Conservation (phyloP, 169 alveolate genomes). For the Sarcocystis neurona region DNA sequence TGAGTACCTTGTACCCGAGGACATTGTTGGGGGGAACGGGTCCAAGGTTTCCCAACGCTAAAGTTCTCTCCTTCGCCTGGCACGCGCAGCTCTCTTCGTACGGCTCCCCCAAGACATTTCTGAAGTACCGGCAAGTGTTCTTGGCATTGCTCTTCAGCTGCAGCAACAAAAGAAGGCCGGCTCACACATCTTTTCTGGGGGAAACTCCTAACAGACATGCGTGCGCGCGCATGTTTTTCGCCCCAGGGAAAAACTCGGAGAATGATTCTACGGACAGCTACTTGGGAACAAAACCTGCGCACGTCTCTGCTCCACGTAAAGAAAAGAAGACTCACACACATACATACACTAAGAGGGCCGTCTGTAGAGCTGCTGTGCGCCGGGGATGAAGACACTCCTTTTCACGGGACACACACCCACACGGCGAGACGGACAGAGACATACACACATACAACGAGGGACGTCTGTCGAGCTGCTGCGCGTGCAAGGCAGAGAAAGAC, state of each 20-base stretch:
- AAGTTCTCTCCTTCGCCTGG: background rate
- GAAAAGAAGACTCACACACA: background rate
- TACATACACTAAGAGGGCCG: background rate
- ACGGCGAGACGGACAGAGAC: too few relatives aligned
- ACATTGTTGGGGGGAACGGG: background rate
- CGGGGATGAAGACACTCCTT: background rate
- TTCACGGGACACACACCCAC: too few relatives aligned
- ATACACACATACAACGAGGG: too few relatives aligned
- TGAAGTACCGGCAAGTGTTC: constrained; percentile 89
- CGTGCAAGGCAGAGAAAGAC: too few relatives aligned
- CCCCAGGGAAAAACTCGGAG: background rate
- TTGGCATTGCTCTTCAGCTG: constrained; percentile 82
- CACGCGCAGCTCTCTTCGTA: constrained; percentile 49
- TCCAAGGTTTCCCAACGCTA: constrained; percentile 9
- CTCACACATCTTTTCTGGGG: background rate
- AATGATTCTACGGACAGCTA: too few relatives aligned
- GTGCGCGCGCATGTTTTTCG: too few relatives aligned
- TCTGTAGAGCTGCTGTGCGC: background rate
- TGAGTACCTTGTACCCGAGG: constrained; percentile 44
- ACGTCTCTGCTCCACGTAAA: background rate
- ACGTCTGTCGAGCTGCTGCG: too few relatives aligned
- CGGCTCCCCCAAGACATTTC: constrained; percentile 84
- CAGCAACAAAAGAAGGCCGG: background rate
- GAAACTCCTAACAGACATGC: background rate
- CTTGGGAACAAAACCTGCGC: background rate